phyloP scores from a whole-genome alignment of 2,329 filamentous ascomycete species.

The Sporothrix inflata region DNA sequence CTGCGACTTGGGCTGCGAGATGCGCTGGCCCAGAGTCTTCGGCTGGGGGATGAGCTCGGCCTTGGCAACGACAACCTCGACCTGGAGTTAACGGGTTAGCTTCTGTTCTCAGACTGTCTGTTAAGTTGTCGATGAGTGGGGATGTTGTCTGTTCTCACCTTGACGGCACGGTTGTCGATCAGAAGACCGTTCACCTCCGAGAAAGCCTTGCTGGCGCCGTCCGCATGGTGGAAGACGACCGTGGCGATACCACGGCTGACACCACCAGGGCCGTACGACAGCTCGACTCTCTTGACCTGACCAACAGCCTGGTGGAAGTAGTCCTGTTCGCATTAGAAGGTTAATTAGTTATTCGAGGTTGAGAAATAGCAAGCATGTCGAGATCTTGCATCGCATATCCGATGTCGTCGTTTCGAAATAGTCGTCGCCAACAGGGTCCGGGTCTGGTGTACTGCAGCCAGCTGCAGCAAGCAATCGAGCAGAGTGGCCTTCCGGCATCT shows the following conservation, averaged over 20 bases:
- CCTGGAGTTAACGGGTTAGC: conserved; percentile 51
- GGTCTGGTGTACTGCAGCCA: background rate
- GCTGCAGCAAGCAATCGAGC: background rate
- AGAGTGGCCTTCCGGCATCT: conserved; percentile 16
- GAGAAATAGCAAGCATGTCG: conserved; percentile 55
- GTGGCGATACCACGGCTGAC: conserved; percentile 90
- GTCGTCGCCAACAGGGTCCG: background rate
- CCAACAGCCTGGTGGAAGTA: conserved; percentile 90
- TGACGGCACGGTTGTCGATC: conserved; percentile 88
- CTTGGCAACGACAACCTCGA: conserved; percentile 87
- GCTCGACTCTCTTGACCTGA: conserved; percentile 84
- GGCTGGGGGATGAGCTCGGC: conserved; percentile 66
- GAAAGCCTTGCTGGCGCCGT: conserved; percentile 83
- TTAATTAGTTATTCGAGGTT: conserved; percentile 67
- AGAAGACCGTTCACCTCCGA: conserved; percentile 83
- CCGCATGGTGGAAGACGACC: conserved; percentile 79
- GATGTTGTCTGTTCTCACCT: conserved; percentile 57
- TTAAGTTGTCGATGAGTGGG: too few relatives aligned
- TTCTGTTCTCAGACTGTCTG: background rate
- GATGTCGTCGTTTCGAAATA: conserved; percentile 27
- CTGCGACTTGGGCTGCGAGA: conserved; percentile 70
- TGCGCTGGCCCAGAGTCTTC: conserved; percentile 79
- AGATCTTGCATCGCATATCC: conserved; percentile 37
- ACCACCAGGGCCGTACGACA: conserved; percentile 92
- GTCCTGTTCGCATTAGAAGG: conserved; percentile 71